Percentiles rank a stretch among this genome's conserved stretches.
These are phyloP conservation scores for Pseudopyricularia cyperi DNA, from an alignment of 2,329 filamentous ascomycete species.

Conservation along the genomic window DNA sequence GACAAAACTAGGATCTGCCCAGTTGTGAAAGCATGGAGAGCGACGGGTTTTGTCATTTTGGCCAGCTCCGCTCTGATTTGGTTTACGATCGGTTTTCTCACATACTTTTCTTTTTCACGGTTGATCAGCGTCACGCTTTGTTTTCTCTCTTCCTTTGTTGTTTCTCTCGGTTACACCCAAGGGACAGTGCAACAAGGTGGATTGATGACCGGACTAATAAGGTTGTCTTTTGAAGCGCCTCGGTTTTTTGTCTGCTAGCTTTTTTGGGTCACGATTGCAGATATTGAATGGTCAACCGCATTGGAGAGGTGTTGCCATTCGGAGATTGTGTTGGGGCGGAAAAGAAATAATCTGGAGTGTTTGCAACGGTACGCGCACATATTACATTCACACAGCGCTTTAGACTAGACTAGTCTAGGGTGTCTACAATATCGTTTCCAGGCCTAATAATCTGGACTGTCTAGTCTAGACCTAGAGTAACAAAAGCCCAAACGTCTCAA, in stretches of 20 bases:
- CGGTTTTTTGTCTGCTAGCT: neutral
- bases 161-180: neutral
- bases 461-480: too few relatives aligned
- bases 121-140: neutral
- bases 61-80: neutral
- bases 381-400: too few relatives aligned
- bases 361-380: too few relatives aligned
- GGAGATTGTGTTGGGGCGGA: neutral
- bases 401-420: too few relatives aligned
- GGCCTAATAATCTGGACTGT: too few relatives aligned
- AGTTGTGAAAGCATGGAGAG: neutral
- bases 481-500: too few relatives aligned
- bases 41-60: neutral
- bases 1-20: neutral
- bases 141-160: neutral
- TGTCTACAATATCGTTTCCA: too few relatives aligned
- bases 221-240: neutral
- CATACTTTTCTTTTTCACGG: neutral
- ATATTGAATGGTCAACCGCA: neutral
- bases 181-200: neutral
- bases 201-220: neutral
- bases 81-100: neutral
- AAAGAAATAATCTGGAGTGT: neutral
- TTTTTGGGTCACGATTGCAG: neutral
- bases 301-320: neutral